These are phyloP conservation scores for Pythium brachiatum DNA, from an alignment of 352 stramenopile species.

Conservation along the genomic window DNA sequence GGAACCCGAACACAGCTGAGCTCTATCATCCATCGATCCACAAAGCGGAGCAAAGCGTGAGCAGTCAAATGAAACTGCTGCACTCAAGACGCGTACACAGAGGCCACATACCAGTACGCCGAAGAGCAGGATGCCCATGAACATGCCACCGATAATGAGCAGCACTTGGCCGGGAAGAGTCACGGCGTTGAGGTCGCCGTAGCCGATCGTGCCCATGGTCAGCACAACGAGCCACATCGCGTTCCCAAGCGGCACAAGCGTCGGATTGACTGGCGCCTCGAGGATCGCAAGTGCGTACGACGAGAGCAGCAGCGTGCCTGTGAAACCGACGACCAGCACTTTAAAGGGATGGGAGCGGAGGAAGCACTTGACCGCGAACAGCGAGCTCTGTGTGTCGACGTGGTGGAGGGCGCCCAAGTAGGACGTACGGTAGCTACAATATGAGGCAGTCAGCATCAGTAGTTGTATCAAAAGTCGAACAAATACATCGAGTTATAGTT, in stretches of 20 bases:
- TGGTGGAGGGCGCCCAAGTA: conserved; percentile 72
- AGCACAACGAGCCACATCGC: conserved; percentile 68
- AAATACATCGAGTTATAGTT: too few relatives aligned
- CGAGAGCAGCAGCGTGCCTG: conserved; percentile 43
- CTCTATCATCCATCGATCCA: conserved; percentile 30
- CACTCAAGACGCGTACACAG: neutral
- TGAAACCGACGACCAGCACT: conserved; percentile 46
- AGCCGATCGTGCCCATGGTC: conserved; percentile 77
- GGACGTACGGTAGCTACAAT: conserved; percentile 62
- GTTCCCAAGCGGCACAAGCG: conserved; percentile 55
- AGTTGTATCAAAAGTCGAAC: too few relatives aligned
- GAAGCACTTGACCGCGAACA: conserved; percentile 85
- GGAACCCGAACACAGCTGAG: conserved; percentile 58
- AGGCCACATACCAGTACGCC: conserved; percentile 50
- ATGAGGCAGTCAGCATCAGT: neutral
- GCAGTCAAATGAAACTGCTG: too few relatives aligned
- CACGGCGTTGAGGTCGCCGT: conserved; percentile 58
- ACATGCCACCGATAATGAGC: conserved; percentile 63
- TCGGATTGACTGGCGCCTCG: conserved; percentile 60
- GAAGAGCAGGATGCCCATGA: conserved; percentile 65
- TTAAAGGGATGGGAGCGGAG: conserved; percentile 65
- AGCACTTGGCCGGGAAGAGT: conserved; percentile 58
- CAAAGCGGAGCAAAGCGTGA: neutral
- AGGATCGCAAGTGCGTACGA: conserved; percentile 68
- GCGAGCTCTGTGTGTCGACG: conserved; percentile 68